Conservation (phyloP, 805 yeast genomes). For the Wilhelminamyces savonicus region DNA sequence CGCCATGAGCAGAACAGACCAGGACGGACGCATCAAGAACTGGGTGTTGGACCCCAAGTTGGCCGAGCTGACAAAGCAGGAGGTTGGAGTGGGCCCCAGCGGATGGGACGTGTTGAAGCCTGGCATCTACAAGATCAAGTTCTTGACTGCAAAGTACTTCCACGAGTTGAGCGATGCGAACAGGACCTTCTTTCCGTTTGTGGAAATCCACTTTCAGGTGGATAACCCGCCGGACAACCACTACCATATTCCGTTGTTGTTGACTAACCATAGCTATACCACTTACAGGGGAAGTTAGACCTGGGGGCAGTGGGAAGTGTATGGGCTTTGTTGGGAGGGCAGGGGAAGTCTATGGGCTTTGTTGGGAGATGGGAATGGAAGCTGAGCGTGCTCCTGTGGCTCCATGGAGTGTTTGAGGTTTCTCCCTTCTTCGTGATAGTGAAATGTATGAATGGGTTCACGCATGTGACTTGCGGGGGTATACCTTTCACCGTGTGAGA, state of each 20-base stretch:
- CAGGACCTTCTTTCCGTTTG: conserved; percentile 77
- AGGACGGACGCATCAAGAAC: conserved; percentile 70
- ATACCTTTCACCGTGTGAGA: too few species aligned
- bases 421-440: too few species aligned
- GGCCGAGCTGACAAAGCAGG: conserved; percentile 4
- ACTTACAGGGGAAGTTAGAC: conserved; percentile 81
- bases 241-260: conserved; percentile 82
- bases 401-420: too few species aligned
- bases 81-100: conserved; percentile 21
- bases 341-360: too few species aligned
- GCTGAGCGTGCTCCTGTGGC: too few species aligned
- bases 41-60: conserved; percentile 52
- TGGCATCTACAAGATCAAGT: conserved; percentile 72
- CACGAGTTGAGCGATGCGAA: conserved; percentile 15
- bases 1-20: conserved; percentile 65
- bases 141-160: conserved; percentile 69
- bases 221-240: conserved; percentile 66
- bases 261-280: conserved; percentile 82
- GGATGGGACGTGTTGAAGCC: conserved; percentile 43
- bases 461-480: too few species aligned
- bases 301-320: too few species aligned
- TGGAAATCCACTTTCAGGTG: conserved; percentile 71
- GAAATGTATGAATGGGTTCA: too few species aligned
- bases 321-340: too few species aligned
- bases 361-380: too few species aligned